phyloP scores from a whole-genome alignment of 345 rosid species.

The Schrenkiella parvula region DNA sequence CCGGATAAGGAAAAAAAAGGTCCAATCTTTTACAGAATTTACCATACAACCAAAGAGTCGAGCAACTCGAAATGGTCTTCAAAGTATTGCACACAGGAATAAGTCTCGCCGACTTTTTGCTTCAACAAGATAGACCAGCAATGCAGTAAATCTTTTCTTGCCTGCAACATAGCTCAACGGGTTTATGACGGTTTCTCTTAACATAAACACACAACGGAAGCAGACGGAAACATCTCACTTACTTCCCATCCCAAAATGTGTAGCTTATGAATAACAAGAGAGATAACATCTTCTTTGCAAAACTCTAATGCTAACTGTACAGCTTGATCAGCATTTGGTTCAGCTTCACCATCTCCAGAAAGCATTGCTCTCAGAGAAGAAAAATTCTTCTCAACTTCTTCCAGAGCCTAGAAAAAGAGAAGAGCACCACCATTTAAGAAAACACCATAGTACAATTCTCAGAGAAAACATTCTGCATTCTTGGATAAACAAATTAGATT shows the following conservation, averaged over 20 bases:
- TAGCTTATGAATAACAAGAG: conserved; percentile 76
- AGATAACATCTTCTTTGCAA: conserved; percentile 80
- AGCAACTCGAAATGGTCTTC: conserved; percentile 84
- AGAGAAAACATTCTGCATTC: neutral
- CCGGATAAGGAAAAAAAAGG: neutral
- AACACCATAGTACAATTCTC: neutral
- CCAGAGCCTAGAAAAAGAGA: conserved; percentile 52
- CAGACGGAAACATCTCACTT: conserved; percentile 28
- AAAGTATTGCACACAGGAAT: conserved; percentile 71
- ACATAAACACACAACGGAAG: neutral
- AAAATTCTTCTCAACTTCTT: conserved; percentile 93
- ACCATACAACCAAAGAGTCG: conserved; percentile 60
- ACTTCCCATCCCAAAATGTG: conserved; percentile 91
- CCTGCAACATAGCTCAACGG: conserved; percentile 36
- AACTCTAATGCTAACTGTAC: conserved; percentile 68
- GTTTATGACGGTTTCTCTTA: neutral
- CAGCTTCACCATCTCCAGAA: conserved; percentile 86
- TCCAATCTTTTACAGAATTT: neutral
- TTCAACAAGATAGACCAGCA: conserved; percentile 90
- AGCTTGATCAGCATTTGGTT: conserved; percentile 74
- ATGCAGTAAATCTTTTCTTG: conserved; percentile 87
- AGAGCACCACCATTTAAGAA: neutral
- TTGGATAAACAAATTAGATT: neutral
- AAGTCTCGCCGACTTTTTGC: conserved; percentile 63
- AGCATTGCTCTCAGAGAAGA: conserved; percentile 68